phyloP scores from a whole-genome alignment of 2,329 filamentous ascomycete species.

The Hypoxylon sp. region DNA sequence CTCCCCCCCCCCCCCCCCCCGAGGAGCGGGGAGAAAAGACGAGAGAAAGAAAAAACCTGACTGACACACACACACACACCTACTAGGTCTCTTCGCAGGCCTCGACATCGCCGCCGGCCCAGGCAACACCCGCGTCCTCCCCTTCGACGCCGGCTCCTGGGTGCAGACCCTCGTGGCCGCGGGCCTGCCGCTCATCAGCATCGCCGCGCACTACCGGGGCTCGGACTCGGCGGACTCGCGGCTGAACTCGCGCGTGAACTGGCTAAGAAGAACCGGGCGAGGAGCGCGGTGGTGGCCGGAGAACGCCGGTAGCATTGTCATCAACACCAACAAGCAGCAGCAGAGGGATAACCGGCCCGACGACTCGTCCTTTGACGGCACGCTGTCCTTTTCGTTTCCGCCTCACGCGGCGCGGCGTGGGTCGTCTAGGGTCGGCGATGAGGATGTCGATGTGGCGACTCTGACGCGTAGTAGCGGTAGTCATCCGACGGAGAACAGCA shows the following conservation, averaged over 20 bases:
- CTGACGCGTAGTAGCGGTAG: conserved; percentile 2
- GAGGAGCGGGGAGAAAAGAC: neutral
- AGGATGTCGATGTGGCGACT: conserved; percentile 14
- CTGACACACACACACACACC: no score
- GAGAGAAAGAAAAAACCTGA: conserved; percentile 1
- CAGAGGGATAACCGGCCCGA: neutral
- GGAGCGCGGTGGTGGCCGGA: conserved; percentile 1
- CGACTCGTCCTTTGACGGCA: conserved; percentile 3
- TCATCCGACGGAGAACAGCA: conserved; percentile 2
- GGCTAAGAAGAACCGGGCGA: neutral
- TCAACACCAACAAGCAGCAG: neutral
- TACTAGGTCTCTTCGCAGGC: conserved; percentile 62
- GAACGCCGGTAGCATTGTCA: neutral
- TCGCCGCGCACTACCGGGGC: conserved; percentile 56
- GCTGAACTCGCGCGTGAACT: conserved; percentile 5
- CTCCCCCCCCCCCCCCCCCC: neutral
- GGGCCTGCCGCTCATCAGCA: conserved; percentile 64
- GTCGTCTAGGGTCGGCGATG: neutral
- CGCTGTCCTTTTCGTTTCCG: conserved; percentile 8
- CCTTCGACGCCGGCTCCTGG: conserved; percentile 64
- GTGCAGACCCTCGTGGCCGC: conserved; percentile 63
- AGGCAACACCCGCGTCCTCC: conserved; percentile 55
- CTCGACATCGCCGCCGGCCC: conserved; percentile 61
- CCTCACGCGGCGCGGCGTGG: neutral
- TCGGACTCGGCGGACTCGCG: conserved; percentile 35